Evolutionary conservation across 441 rosid genomes (phyloP).

Genomic region (Rhodomyrtus psidioides): DNA sequence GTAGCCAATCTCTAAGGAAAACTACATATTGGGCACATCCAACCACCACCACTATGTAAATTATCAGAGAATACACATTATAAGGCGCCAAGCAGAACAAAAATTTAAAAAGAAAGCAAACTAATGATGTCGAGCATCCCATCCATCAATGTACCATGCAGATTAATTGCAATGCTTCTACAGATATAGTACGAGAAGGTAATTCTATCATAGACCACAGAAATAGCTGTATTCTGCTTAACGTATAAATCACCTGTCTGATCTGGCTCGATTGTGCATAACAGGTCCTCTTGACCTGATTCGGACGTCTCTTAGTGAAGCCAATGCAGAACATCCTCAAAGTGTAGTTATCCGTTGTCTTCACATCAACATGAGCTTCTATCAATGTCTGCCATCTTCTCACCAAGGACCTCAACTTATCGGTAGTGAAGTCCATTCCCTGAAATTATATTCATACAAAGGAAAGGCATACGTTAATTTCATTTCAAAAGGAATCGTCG

Average conservation of each 20-base stretch:
- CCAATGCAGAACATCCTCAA: conserved; percentile 20
- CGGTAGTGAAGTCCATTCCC: conserved; percentile 16
- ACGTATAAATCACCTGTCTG: neutral
- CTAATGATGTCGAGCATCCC: neutral
- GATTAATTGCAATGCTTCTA: neutral
- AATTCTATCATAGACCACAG: neutral
- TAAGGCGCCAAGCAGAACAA: neutral
- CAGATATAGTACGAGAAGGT: neutral
- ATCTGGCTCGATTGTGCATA: conserved; percentile 17
- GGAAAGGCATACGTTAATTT: neutral
- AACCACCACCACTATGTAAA: neutral
- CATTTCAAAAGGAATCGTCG: neutral
- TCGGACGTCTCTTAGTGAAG: conserved; percentile 17
- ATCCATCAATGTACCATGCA: neutral
- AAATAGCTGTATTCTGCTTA: neutral
- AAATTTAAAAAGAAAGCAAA: neutral
- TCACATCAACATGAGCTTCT: conserved; percentile 18
- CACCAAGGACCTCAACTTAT: conserved; percentile 14
- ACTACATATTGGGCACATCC: neutral
- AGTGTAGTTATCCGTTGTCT: conserved; percentile 13
- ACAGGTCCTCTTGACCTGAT: conserved; percentile 19
- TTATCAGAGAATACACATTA: neutral
- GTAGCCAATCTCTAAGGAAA: neutral
- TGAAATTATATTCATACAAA: neutral
- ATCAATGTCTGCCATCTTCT: conserved; percentile 18